phyloP scores from a whole-genome alignment of 1,284 basidiomycete species.

The Cutaneotrichosporon cutaneum region DNA sequence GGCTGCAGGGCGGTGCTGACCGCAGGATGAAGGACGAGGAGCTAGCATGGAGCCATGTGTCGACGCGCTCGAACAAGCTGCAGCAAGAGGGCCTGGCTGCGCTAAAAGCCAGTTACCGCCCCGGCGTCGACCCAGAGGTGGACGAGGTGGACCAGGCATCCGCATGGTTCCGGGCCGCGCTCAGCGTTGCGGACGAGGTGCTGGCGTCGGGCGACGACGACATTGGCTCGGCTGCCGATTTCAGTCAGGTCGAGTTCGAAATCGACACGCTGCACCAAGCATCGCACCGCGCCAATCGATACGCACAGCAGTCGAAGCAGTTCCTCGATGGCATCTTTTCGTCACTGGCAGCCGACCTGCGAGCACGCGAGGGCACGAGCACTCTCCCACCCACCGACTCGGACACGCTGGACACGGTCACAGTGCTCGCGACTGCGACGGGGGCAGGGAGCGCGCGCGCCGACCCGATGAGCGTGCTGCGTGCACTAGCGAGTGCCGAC shows the following conservation, averaged over 20 bases:
- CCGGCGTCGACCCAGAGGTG: slow-evolving; percentile 27
- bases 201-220: slow-evolving; percentile 35
- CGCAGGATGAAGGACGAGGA: slow-evolving; percentile 45
- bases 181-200: slow-evolving; percentile 39
- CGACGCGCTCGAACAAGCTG: slow-evolving; percentile 33
- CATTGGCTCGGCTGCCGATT: slow-evolving; percentile 32
- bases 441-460: slow-evolving; percentile 10
- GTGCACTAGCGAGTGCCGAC: slow-evolving; percentile 46
- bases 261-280: slow-evolving; percentile 49
- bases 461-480: slow-evolving; percentile 47
- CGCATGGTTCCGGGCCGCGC: slow-evolving; percentile 38
- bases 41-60: slow-evolving; percentile 43
- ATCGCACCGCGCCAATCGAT: slow-evolving; percentile 48
- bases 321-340: slow-evolving; percentile 53
- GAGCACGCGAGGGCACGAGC: slow-evolving; percentile 36
- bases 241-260: slow-evolving; percentile 51
- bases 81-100: slow-evolving; percentile 14
- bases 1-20: neutral
- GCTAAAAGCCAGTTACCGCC: neutral
- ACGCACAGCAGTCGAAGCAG: slow-evolving; percentile 42
- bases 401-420: slow-evolving; percentile 35
- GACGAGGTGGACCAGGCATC: slow-evolving; percentile 23
- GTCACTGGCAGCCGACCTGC: slow-evolving; percentile 45
- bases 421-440: slow-evolving; percentile 29
- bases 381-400: slow-evolving; percentile 20